phyloP scores from a whole-genome alignment of 805 yeast genomes.

The Candida endomychidarum region DNA sequence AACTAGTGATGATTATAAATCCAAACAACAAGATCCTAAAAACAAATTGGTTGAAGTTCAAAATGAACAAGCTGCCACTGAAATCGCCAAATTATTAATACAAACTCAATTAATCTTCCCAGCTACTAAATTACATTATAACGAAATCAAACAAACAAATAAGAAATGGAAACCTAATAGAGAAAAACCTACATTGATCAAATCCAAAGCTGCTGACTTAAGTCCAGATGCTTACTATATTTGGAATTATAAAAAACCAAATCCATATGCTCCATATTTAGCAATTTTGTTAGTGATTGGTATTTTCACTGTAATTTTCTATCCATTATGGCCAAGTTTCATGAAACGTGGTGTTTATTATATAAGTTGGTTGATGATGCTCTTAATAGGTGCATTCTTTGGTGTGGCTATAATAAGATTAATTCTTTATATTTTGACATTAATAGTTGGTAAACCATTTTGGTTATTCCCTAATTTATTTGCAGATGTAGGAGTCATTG shows the following conservation, averaged over 20 bases:
- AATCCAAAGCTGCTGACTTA: slow-evolving; percentile 57
- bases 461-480: slow-evolving; percentile 97
- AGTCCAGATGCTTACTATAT: slow-evolving; percentile 70
- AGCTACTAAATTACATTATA: slow-evolving; percentile 67
- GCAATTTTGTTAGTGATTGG: slow-evolving; percentile 67
- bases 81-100: slow-evolving; percentile 65
- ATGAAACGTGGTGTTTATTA: slow-evolving; percentile 93
- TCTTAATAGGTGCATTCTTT: slow-evolving; percentile 72
- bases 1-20: slow-evolving; percentile 66
- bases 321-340: slow-evolving; percentile 93
- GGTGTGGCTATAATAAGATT: slow-evolving; percentile 77
- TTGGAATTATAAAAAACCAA: slow-evolving; percentile 79
- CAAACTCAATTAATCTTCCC: slow-evolving; percentile 75
- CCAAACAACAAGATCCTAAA: slow-evolving; percentile 47
- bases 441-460: slow-evolving; percentile 67
- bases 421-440: slow-evolving; percentile 61
- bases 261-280: slow-evolving; percentile 60
- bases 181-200: slow-evolving; percentile 59
- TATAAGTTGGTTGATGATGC: slow-evolving; percentile 72
- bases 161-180: slow-evolving; percentile 63
- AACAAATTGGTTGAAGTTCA: slow-evolving; percentile 43
- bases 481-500: slow-evolving; percentile 92
- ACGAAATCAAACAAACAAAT: slow-evolving; percentile 53
- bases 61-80: slow-evolving; percentile 56
- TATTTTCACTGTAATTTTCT: slow-evolving; percentile 63